phyloP scores from a whole-genome alignment of 495 filamentous ascomycete species.

The Copromyces sp. region DNA sequence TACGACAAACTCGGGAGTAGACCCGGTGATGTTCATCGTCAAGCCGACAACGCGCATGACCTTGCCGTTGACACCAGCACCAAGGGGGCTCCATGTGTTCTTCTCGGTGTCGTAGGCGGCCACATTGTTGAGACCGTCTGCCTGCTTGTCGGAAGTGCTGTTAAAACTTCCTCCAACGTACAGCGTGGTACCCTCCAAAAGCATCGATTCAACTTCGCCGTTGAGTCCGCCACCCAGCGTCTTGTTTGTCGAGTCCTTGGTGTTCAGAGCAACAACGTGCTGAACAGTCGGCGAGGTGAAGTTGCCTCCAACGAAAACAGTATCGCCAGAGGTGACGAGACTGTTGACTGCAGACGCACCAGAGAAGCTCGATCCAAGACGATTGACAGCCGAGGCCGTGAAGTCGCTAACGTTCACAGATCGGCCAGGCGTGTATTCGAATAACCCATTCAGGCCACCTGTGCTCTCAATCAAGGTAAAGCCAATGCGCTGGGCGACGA shows the following conservation, averaged over 20 bases:
- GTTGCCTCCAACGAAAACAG: conserved; percentile 73
- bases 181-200: conserved; percentile 49
- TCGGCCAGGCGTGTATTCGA: conserved; percentile 69
- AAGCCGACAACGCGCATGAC: conserved; percentile 66
- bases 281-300: conserved; percentile 56
- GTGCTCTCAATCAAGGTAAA: conserved; percentile 63
- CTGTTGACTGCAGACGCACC: conserved; percentile 54
- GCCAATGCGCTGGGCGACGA: conserved; percentile 78
- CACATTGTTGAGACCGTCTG: conserved; percentile 55
- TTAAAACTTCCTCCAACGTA: conserved; percentile 86
- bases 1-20: conserved; percentile 61
- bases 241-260: conserved; percentile 46
- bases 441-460: conserved; percentile 77
- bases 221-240: conserved; percentile 70
- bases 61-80: conserved; percentile 74
- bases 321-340: conserved; percentile 46
- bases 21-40: conserved; percentile 66
- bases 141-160: conserved; percentile 52
- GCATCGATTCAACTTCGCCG: conserved; percentile 61
- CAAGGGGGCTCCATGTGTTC: conserved; percentile 67
- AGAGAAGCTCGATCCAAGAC: conserved; percentile 57
- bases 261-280: conserved; percentile 68
- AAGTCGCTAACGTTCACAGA: conserved; percentile 52
- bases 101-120: conserved; percentile 61
- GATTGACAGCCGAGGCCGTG: conserved; percentile 59